Base-by-base conservation (phyloP, 345 rosid species). In the Nasturtium officinale region DNA sequence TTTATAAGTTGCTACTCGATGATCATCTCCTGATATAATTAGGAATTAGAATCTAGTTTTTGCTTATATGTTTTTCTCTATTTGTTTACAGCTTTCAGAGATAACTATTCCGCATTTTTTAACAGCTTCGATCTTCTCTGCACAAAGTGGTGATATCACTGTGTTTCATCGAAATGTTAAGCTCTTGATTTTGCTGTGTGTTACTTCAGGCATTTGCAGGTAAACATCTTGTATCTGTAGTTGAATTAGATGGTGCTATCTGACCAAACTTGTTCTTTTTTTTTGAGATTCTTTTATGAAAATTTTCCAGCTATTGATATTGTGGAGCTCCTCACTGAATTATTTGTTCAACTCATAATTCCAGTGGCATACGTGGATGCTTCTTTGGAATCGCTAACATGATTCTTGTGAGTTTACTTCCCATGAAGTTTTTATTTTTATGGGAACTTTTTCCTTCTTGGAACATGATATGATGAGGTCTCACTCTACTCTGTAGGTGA, bases 281-380 rank as follows among this genome's bases (percentile, higher is more conserved):
- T 23, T 56, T 69, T 54, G 33, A 61, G 33, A 15, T 53, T 53
- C 32, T 12, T 70, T 56, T 29, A 54, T 18, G 35, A 55, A 25
- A 6, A 2, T 2, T 53, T 37, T 48, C 42, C 33, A 61, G 20
- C 47, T 70, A 17, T 46, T 74, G 54, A 66, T 74, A 65, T 67
- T 74, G 38, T 57, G 50, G 67, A 69, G 40, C 59, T 77, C 70
- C 84, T 84, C 74, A 85, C 52, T 21, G 29, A 52, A 9, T 58
- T 8, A 55, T 73, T 26, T 84, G 47, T 84, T 67, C 45, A 66
- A 38, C 57, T 84, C 54, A 74, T 73, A 65, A 73, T 66, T 82
- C 65, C 93, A 91, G 99, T 67, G 99, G 97, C 67, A 71, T 91
- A 72, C 80, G 99, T 47, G 99, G 99, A 77, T 88, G 88, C 93